Conservation (phyloP, 2,329 filamentous ascomycete species). For the Neofusicoccum parvum region DNA sequence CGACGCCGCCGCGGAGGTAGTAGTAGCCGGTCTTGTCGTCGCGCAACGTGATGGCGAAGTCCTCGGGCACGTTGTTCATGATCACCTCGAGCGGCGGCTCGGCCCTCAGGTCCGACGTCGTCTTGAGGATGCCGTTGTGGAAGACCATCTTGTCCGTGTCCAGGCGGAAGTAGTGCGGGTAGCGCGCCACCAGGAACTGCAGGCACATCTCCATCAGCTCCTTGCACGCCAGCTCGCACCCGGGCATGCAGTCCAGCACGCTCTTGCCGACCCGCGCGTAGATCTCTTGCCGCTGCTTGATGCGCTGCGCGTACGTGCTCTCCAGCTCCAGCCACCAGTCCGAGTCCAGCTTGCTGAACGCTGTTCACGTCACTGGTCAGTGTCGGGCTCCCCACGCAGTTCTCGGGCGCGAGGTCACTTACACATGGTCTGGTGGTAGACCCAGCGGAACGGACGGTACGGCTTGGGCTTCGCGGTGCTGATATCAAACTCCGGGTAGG, state of each 20-base stretch:
- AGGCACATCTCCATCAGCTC: slow-evolving; percentile 86
- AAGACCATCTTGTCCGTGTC: slow-evolving; percentile 59
- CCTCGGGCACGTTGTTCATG: slow-evolving; percentile 78
- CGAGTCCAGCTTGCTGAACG: slow-evolving; percentile 73
- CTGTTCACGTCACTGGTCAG: slow-evolving; percentile 48
- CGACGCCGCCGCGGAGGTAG: slow-evolving; percentile 71
- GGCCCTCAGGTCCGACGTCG: slow-evolving; percentile 60
- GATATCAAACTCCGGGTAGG: slow-evolving; percentile 68
- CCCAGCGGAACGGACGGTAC: slow-evolving; percentile 81
- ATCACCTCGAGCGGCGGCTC: slow-evolving; percentile 70
- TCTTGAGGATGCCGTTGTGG: slow-evolving; percentile 69
- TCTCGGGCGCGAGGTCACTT: slow-evolving; percentile 26
- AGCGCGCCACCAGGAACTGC: slow-evolving; percentile 76
- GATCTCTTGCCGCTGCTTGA: slow-evolving; percentile 68
- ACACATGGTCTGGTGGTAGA: slow-evolving; percentile 92
- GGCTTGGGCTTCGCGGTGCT: slow-evolving; percentile 69
- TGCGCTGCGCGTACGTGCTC: slow-evolving; percentile 66
- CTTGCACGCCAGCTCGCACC: slow-evolving; percentile 77
- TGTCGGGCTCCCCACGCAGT: no score
- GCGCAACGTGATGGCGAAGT: slow-evolving; percentile 76
- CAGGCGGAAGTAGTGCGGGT: slow-evolving; percentile 73
- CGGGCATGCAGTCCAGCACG: slow-evolving; percentile 70
- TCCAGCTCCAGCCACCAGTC: slow-evolving; percentile 93
- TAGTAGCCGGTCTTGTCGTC: slow-evolving; percentile 73
- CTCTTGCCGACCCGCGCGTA: slow-evolving; percentile 63